Percentiles rank a stretch among this genome's conserved stretches.
These are phyloP conservation scores for Cenchrus purpureus DNA, from an alignment of 176 grass and related monocot genomes.

Conservation along the genomic window DNA sequence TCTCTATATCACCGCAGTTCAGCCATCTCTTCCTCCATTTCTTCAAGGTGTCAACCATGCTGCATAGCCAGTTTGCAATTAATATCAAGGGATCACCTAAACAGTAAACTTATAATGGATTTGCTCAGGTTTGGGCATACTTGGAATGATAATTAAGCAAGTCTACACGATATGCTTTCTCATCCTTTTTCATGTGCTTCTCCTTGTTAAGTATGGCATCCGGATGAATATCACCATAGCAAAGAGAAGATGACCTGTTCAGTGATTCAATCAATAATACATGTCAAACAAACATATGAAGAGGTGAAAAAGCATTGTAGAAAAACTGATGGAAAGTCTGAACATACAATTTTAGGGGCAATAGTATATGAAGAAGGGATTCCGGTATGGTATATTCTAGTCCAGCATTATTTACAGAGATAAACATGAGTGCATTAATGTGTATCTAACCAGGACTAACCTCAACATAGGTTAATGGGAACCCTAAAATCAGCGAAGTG, in stretches of 20 bases:
- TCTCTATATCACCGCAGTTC: background rate
- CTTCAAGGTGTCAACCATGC: constrained; percentile 68
- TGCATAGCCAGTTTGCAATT: constrained; percentile 42
- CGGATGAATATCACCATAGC: constrained; percentile 76
- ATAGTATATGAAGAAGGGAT: background rate
- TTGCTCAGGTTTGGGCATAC: constrained; percentile 50
- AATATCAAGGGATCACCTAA: constrained; percentile 28
- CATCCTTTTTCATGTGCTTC: constrained; percentile 48
- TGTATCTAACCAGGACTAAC: background rate
- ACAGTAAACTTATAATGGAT: constrained; percentile 17
- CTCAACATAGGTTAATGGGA: background rate
- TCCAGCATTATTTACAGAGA: constrained; percentile 14
- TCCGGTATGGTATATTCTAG: constrained; percentile 9
- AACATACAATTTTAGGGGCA: background rate
- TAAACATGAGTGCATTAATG: background rate
- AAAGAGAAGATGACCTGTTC: constrained; percentile 72
- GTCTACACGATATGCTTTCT: constrained; percentile 62
- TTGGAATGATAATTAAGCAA: constrained; percentile 71
- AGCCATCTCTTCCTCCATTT: constrained; percentile 71
- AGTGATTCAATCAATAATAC: constrained; percentile 31
- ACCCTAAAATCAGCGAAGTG: background rate
- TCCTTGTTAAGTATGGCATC: constrained; percentile 62
- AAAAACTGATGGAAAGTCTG: background rate
- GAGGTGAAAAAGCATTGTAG: background rate
- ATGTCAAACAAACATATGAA: constrained; percentile 23